Evolutionary conservation across 2,329 filamentous ascomycete species (phyloP).

Genomic region (Lachnellula hyalina): DNA sequence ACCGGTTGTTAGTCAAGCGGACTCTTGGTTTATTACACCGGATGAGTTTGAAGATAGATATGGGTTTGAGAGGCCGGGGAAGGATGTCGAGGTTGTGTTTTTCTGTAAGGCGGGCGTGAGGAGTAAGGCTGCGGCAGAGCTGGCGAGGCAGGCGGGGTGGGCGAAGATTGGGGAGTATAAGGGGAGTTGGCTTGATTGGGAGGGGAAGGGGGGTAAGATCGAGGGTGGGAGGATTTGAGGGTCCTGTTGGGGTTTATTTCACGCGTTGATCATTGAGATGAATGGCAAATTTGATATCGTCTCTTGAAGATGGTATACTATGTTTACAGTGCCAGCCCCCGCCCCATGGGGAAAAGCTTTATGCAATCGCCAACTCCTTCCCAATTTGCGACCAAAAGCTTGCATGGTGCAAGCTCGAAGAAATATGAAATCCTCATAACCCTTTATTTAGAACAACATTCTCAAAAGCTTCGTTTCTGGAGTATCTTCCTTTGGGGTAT

Average conservation of each 20-base stretch:
- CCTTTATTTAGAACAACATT: constrained; percentile 11
- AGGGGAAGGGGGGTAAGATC: constrained; percentile 55
- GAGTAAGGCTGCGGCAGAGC: constrained; percentile 66
- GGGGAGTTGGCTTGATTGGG: constrained; percentile 82
- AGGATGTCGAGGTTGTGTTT: constrained; percentile 63
- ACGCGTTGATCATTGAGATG: not conserved
- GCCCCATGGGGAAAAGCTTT: not conserved
- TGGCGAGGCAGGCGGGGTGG: constrained; percentile 77
- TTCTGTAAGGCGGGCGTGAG: constrained; percentile 93
- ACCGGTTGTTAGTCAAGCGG: constrained; percentile 69
- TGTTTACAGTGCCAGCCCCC: not conserved
- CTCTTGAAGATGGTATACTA: not conserved
- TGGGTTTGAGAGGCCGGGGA: constrained; percentile 65
- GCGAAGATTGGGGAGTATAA: constrained; percentile 63
- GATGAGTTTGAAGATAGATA: constrained; percentile 81
- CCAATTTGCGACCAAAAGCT: not conserved
- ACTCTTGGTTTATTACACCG: constrained; percentile 68
- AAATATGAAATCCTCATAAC: not conserved
- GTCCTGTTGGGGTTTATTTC: not conserved
- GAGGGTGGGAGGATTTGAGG: constrained; percentile 13
- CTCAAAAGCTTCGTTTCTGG: constrained; percentile 10
- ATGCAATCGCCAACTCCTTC: not conserved
- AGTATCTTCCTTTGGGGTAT: constrained; percentile 6
- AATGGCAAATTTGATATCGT: not conserved
- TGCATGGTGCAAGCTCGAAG: not conserved